Evolutionary conservation across 148 eudicot species (phyloP).

Genomic region (Vaccinium myrtillus): DNA sequence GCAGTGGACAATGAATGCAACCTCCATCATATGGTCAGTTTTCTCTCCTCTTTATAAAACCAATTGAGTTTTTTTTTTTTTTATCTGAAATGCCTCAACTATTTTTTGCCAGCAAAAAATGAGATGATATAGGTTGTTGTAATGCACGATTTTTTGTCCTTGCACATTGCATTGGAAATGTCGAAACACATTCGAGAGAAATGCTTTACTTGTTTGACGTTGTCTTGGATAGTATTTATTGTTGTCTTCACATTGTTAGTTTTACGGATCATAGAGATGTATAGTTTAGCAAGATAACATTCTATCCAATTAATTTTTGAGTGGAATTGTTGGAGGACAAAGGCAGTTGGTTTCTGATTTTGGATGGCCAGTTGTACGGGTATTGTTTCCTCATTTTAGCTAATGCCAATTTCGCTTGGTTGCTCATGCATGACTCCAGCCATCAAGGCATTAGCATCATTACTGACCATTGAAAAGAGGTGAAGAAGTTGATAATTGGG

Average conservation of each 20-base stretch:
- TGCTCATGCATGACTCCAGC: too few species aligned
- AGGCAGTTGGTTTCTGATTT: neutral
- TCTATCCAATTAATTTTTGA: too few species aligned
- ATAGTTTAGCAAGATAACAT: neutral
- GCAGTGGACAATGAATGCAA: conserved; percentile 94
- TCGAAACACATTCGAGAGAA: neutral
- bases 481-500: neutral
- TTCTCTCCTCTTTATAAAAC: neutral
- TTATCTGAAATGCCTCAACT: neutral
- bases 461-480: neutral
- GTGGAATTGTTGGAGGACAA: too few species aligned
- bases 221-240: neutral
- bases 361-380: neutral
- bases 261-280: neutral
- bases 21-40: conserved; percentile 89
- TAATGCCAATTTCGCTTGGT: neutral
- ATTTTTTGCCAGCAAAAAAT: neutral
- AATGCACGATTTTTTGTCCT: neutral
- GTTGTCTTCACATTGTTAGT: neutral
- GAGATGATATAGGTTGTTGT: neutral
- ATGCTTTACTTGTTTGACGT: neutral
- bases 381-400: neutral
- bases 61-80: neutral
- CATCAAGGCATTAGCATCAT: neutral
- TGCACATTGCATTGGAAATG: neutral